Percentiles rank a stretch among this genome's conserved stretches.
phyloP scores from a whole-genome alignment of 2,329 filamentous ascomycete species.

The Aspergillus pseudoviridinutans region DNA sequence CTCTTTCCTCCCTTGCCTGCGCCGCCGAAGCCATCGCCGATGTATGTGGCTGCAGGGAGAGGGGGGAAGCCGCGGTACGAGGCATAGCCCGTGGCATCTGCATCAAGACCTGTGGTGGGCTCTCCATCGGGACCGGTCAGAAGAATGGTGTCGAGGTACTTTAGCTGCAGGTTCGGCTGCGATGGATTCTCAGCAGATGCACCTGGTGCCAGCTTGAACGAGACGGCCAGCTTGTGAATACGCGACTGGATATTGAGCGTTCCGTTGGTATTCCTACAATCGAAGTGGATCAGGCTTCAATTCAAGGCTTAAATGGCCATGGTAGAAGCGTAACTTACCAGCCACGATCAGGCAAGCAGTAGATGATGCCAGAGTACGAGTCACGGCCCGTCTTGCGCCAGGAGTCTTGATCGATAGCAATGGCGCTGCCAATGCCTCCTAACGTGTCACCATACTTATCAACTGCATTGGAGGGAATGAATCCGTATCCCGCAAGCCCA shows the following conservation, averaged over 20 bases:
- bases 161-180: constrained; percentile 57
- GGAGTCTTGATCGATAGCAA: constrained; percentile 57
- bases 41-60: constrained; percentile 61
- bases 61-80: constrained; percentile 57
- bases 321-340: constrained; percentile 44
- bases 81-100: constrained; percentile 51
- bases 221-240: constrained; percentile 64
- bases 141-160: constrained; percentile 62
- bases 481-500: constrained; percentile 64
- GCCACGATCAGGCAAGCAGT: constrained; percentile 62
- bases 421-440: constrained; percentile 62
- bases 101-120: constrained; percentile 62
- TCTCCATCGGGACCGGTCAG: constrained; percentile 60
- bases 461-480: constrained; percentile 52
- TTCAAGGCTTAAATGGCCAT: neutral
- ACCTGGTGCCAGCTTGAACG: constrained; percentile 50
- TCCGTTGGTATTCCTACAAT: constrained; percentile 61
- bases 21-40: constrained; percentile 65
- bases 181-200: constrained; percentile 54
- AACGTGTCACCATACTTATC: constrained; percentile 69
- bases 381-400: constrained; percentile 54
- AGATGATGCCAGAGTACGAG: constrained; percentile 60
- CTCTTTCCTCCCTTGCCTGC: constrained; percentile 56
- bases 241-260: constrained; percentile 65
- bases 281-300: neutral